Conservation (phyloP, 768 basidiomycete species). For the Kondoa malvinella region DNA sequence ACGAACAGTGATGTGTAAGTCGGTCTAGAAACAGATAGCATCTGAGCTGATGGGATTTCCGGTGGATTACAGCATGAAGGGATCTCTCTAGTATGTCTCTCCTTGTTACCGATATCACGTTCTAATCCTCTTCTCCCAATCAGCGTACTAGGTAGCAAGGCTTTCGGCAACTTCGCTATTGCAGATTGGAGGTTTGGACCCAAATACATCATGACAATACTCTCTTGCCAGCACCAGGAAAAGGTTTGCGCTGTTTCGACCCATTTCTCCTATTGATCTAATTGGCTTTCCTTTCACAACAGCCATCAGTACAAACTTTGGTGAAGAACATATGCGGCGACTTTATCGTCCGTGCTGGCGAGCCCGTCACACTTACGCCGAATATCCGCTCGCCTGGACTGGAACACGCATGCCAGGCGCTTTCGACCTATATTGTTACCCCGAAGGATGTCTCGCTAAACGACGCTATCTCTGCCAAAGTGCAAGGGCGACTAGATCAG, state of each 20-base stretch:
- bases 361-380: slow-evolving; percentile 15
- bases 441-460: slow-evolving; percentile 12
- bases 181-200: slow-evolving; percentile 50
- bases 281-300: slow-evolving; percentile 25
- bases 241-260: slow-evolving; percentile 32
- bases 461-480: slow-evolving; percentile 11
- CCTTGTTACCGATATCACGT: neutral
- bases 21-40: slow-evolving; percentile 42
- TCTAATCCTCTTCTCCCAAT: slow-evolving; percentile 30
- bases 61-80: slow-evolving; percentile 79
- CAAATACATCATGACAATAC: slow-evolving; percentile 45
- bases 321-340: slow-evolving; percentile 42
- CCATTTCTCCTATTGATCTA: slow-evolving; percentile 33
- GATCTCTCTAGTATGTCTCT: slow-evolving; percentile 27
- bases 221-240: slow-evolving; percentile 65
- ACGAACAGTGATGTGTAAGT: slow-evolving; percentile 36
- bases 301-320: slow-evolving; percentile 58
- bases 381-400: neutral
- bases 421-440: slow-evolving; percentile 4
- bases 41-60: slow-evolving; percentile 45
- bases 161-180: slow-evolving; percentile 25
- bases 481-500: slow-evolving; percentile 12
- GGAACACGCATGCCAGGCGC: neutral
- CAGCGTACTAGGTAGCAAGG: slow-evolving; percentile 27
- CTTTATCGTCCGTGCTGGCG: slow-evolving; percentile 26